A percentile compares a stretch with the other conserved stretches of the same genome.
Conservation (phyloP, 495 filamentous ascomycete genomes). For the Aspergillus leporis region DNA sequence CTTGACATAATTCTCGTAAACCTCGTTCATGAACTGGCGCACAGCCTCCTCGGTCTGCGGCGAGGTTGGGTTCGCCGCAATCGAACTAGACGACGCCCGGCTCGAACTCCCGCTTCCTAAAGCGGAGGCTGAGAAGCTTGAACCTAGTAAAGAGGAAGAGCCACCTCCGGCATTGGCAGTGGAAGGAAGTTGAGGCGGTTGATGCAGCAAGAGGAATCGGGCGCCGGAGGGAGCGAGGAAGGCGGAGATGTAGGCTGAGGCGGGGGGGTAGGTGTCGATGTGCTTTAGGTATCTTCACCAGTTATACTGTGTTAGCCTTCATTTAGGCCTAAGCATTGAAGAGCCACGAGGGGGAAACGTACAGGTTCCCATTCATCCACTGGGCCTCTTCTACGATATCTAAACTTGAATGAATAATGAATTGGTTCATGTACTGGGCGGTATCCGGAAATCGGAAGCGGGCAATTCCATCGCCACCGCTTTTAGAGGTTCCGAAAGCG, state of each 20-base stretch:
- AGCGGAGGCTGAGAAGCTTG: slow-evolving; percentile 28
- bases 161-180: slow-evolving; percentile 25
- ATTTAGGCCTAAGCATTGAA: not conserved
- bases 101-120: slow-evolving; percentile 32
- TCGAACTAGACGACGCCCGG: slow-evolving; percentile 59
- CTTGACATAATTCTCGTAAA: slow-evolving; percentile 94
- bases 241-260: slow-evolving; percentile 81
- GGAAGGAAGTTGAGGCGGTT: slow-evolving; percentile 56
- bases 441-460: slow-evolving; percentile 76
- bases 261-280: slow-evolving; percentile 82
- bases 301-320: not conserved
- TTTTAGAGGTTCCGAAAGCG: slow-evolving; percentile 93
- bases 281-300: slow-evolving; percentile 82
- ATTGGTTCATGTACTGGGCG: slow-evolving; percentile 92
- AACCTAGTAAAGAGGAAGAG: slow-evolving; percentile 25
- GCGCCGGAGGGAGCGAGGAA: slow-evolving; percentile 76
- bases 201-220: slow-evolving; percentile 86
- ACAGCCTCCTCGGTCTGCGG: slow-evolving; percentile 93
- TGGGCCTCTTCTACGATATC: slow-evolving; percentile 96
- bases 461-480: slow-evolving; percentile 86
- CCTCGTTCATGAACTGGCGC: slow-evolving; percentile 86
- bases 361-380: slow-evolving; percentile 83
- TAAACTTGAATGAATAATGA: slow-evolving; percentile 87
- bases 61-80: slow-evolving; percentile 78
- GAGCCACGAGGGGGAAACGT: slow-evolving; percentile 17